A percentile compares a stretch with the other conserved stretches of the same genome.
phyloP scores from a whole-genome alignment of 2,329 filamentous ascomycete genomes.

The Fusarium marasasianum region DNA sequence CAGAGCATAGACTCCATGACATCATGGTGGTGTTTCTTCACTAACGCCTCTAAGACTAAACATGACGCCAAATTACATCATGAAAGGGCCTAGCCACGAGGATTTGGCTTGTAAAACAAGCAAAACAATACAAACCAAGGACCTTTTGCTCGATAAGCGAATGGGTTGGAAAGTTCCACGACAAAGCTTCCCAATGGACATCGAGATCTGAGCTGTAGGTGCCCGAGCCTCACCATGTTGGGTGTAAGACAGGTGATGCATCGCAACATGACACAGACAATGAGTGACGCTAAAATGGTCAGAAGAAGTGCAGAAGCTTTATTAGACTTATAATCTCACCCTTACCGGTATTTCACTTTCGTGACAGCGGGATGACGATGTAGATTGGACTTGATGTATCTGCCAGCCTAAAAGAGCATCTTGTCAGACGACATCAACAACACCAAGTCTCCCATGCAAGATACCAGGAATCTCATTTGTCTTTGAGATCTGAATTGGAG shows the following conservation, averaged over 20 bases:
- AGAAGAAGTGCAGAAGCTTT: neutral
- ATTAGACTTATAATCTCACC: neutral
- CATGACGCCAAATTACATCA: constrained; percentile 40
- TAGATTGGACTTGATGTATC: neutral
- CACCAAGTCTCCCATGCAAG: neutral
- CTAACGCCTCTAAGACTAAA: constrained; percentile 14
- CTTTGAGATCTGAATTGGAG: neutral
- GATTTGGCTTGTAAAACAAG: neutral
- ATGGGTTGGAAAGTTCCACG: constrained; percentile 18
- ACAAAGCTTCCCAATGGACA: neutral
- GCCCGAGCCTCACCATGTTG: neutral
- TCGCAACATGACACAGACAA: neutral
- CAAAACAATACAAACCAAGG: neutral
- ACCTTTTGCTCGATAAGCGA: neutral
- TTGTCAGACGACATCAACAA: neutral
- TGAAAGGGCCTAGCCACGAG: constrained; percentile 15
- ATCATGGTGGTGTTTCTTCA: constrained; percentile 24
- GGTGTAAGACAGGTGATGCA: neutral
- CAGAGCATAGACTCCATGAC: constrained; percentile 18
- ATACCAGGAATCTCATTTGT: neutral
- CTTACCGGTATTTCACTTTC: neutral
- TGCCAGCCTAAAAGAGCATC: neutral
- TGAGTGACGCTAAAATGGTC: neutral
- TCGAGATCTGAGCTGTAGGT: constrained; percentile 19
- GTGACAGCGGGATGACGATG: neutral